Base-by-base conservation (phyloP, 257 asterid genomes). In the Scutellaria barbata region DNA sequence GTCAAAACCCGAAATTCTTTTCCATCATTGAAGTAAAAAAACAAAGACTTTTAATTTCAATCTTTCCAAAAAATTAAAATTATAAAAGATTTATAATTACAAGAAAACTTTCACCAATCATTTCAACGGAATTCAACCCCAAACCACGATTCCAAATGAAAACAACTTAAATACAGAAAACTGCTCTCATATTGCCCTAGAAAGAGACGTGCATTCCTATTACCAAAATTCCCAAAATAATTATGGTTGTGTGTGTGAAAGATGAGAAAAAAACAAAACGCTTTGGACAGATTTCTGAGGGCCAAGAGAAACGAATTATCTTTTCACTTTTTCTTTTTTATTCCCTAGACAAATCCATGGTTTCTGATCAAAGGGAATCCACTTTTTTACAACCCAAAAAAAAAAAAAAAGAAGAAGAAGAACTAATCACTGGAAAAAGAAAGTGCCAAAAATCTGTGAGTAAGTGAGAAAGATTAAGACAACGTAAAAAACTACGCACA, bases 291-390 rank as follows among this genome's bases (percentile, higher is more conserved):
- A 79, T 16, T 77, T 72, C 10, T 63, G 37, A 50, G 66, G n/a
- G 65, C 72, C 69, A 66, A 66, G 68, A 57, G 56, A 48, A 52
- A 25, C 35, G 72, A 55, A 70, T 71, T 53, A 33, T 64, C 63
- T 70, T 59, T 58, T 57, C 25, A 22, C 46, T 59, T 59, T 66
- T 63, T n/a, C 16, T 48, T 22, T 58, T 22, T 58, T 37, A 48
- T 77, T 46, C 70, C 51, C 73, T 55, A 69, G 69, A 74, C 77
- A 82, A 76, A 68, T 67, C 73, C 69, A 63, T 69, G 73, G 75
- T 37, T 60, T 73, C 53, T 76, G 74, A 76, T 69, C 69, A 82
- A 79, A 76, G 71, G 47, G 77, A 78, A 75, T 81, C 81, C 40
- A 35, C 76, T 77, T 56, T 75, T 30, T 30, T 30, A 30, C 57